A percentile compares a stretch with the other conserved stretches of the same genome.
Conservation (phyloP, 2,329 filamentous ascomycete genomes). For the Septoria petroselini region DNA sequence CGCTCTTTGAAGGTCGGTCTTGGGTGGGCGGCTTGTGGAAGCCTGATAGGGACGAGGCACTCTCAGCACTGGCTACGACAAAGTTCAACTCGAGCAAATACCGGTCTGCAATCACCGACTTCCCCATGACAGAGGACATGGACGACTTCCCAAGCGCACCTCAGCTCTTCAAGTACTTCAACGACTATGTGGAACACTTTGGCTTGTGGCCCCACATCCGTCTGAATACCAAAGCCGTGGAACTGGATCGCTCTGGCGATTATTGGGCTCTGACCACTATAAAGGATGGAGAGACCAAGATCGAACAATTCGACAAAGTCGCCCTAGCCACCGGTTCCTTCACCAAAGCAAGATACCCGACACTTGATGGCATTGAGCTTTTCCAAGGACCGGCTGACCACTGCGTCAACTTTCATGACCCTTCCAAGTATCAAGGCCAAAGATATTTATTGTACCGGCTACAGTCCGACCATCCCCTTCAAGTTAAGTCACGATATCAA, state of each 20-base stretch:
- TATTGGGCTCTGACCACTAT: slow-evolving; percentile 39
- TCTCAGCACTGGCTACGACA: slow-evolving; percentile 17
- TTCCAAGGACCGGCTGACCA: slow-evolving; percentile 45
- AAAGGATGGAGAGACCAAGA: slow-evolving; percentile 26
- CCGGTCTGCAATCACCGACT: slow-evolving; percentile 14
- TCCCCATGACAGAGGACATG: slow-evolving; percentile 16
- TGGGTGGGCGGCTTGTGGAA: slow-evolving; percentile 47
- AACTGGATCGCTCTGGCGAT: slow-evolving; percentile 27
- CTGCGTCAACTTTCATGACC: slow-evolving; percentile 26
- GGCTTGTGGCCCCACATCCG: slow-evolving; percentile 39
- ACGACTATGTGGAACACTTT: slow-evolving; percentile 37
- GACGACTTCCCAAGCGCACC: slow-evolving; percentile 14
- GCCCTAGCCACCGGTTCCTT: slow-evolving; percentile 39
- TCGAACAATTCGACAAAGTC: slow-evolving; percentile 39
- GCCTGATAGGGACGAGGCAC: slow-evolving; percentile 26
- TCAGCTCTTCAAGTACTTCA: slow-evolving; percentile 14
- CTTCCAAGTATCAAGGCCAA: slow-evolving; percentile 39
- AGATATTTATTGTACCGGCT: slow-evolving; percentile 40
- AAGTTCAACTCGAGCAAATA: slow-evolving; percentile 19
- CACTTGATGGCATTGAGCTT: slow-evolving; percentile 38
- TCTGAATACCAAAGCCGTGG: slow-evolving; percentile 28
- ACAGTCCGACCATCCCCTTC: slow-evolving; percentile 28
- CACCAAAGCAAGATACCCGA: slow-evolving; percentile 39
- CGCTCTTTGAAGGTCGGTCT: slow-evolving; percentile 40
- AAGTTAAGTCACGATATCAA: slow-evolving; percentile 15